These are phyloP conservation scores for Psidium friedrichsthalianum DNA, from an alignment of 345 rosid species.

Conservation along the genomic window DNA sequence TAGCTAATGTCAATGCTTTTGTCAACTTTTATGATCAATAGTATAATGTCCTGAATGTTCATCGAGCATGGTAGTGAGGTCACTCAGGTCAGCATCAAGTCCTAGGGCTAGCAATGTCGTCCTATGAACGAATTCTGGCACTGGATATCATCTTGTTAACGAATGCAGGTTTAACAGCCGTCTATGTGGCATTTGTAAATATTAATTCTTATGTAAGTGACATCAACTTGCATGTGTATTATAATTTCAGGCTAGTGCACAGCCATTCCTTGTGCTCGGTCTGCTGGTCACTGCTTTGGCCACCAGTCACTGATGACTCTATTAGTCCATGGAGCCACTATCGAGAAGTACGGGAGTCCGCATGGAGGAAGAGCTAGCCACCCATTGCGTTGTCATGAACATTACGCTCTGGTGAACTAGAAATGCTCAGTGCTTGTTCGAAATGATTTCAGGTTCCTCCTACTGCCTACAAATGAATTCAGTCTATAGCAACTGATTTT, in stretches of 20 bases:
- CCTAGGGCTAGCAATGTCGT: not conserved
- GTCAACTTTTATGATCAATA: not conserved
- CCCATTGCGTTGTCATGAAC: not conserved
- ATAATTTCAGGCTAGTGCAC: slow-evolving; percentile 79
- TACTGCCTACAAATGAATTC: not conserved
- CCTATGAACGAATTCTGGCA: not conserved
- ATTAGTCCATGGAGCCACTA: not conserved
- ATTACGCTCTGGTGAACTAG: not conserved
- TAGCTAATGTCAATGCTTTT: not conserved
- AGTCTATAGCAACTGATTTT: not conserved
- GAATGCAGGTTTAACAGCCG: not conserved
- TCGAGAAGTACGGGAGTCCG: not conserved
- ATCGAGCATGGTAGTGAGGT: not conserved
- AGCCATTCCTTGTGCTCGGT: slow-evolving; percentile 90
- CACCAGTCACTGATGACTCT: slow-evolving; percentile 43
- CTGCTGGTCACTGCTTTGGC: slow-evolving; percentile 90
- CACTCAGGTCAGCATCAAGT: not conserved
- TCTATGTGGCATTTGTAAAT: not conserved
- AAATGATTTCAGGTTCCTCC: not conserved
- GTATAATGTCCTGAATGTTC: not conserved
- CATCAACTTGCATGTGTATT: not conserved
- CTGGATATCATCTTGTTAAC: not conserved
- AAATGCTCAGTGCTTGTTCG: not conserved
- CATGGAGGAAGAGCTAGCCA: not conserved
- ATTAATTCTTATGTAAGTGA: not conserved